phyloP scores from a whole-genome alignment of 2,329 filamentous ascomycete genomes.

The Aspergillus chevalieri region DNA sequence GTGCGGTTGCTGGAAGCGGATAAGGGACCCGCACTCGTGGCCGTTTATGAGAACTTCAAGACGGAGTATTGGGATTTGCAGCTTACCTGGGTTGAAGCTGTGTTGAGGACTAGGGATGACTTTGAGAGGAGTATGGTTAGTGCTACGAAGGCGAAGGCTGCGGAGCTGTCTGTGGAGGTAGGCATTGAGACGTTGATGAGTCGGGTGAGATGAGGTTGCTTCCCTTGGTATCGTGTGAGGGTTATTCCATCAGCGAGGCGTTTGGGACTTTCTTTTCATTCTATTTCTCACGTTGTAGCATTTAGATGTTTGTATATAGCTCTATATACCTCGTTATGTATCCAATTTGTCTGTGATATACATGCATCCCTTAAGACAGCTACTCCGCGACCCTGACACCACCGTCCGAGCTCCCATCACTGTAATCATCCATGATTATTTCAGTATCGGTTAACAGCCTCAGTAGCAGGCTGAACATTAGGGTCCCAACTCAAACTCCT shows the following conservation, averaged over 20 bases:
- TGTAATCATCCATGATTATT: neutral
- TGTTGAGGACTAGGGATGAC: constrained; percentile 79
- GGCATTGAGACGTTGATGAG: constrained; percentile 92
- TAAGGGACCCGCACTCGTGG: constrained; percentile 65
- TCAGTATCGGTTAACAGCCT: neutral
- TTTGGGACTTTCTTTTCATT: constrained; percentile 10
- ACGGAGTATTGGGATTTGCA: constrained; percentile 85
- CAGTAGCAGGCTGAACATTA: no score
- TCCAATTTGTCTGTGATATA: neutral
- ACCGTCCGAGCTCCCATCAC: neutral
- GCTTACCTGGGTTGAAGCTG: constrained; percentile 91
- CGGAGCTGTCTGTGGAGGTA: constrained; percentile 72
- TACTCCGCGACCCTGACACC: neutral
- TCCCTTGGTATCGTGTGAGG: constrained; percentile 1
- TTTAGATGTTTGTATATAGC: neutral
- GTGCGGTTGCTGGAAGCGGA: constrained; percentile 67
- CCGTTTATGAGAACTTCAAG: constrained; percentile 80
- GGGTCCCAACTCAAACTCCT: constrained; percentile 18
- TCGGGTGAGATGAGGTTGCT: constrained; percentile 62
- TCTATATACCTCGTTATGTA: neutral
- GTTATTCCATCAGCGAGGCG: constrained; percentile 9
- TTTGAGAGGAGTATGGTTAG: constrained; percentile 89
- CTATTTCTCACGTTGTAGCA: neutral
- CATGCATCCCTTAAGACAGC: neutral
- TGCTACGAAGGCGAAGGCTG: constrained; percentile 79